Evolutionary conservation across 140 eudicot species (phyloP).

Genomic region (Anethum foeniculum): DNA sequence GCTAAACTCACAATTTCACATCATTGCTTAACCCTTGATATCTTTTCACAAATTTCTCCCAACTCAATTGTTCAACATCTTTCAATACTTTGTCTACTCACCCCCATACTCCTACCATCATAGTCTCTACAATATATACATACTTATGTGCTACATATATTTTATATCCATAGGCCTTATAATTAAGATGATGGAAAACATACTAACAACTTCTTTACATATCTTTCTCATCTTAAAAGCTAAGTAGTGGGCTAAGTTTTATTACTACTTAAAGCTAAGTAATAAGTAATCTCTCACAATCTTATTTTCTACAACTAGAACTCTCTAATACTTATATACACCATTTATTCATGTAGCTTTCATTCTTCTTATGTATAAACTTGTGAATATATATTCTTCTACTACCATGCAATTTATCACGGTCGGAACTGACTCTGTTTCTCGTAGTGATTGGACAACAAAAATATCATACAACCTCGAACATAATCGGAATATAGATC

Average conservation of each 20-base stretch:
- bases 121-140: neutral
- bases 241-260: neutral
- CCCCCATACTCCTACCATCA: neutral
- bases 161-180: neutral
- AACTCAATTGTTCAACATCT: neutral
- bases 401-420: neutral
- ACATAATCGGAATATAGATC: too few species aligned
- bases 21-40: neutral
- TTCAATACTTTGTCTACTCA: constrained; percentile 5
- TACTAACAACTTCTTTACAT: neutral
- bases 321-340: neutral
- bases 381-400: too few species aligned
- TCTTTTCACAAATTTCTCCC: neutral
- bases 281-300: neutral
- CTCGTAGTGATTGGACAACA: too few species aligned
- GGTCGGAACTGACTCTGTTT: too few species aligned
- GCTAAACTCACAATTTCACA: constrained; percentile 6
- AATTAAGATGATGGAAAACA: constrained; percentile 1
- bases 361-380: neutral
- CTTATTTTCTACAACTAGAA: constrained; percentile 8
- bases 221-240: neutral
- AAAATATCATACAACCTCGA: too few species aligned
- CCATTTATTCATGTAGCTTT: neutral
- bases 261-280: neutral
- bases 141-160: neutral